Base-by-base conservation (phyloP, 163 green algal species). In the Chloromonas sp. region DNA sequence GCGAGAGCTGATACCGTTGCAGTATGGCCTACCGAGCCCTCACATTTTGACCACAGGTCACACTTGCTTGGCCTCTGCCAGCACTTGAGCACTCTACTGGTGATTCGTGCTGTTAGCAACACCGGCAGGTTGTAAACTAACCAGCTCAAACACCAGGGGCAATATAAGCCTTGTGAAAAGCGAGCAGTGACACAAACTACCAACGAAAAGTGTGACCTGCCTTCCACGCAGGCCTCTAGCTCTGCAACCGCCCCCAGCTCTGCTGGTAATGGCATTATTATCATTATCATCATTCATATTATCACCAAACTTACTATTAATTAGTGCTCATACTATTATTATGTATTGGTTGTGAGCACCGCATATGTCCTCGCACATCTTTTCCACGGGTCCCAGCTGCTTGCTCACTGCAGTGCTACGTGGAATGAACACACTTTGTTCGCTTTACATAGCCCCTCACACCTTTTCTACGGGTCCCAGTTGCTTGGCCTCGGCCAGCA, bases 381-480 rank as follows among this genome's bases (percentile, higher is more conserved):
- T 74, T 74, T 74, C 5, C 66, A 74, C 5, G 66, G 66, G 36
- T 36, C 36, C 36, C 36, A 36, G 36, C 36, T 36, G 36, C 36
- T 36, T 36, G 36, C 36, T 36, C 36, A 36, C 36, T 36, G 36
- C 36, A 36, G 36, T 36, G 36, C 36, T 36, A 36, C 36, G 36
- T 36, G 36, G 36, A 36, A 36, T 36, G 36, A 36, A 36, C 36
- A 36, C 36, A 36, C 36, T 36, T 36, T 74, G 66, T 5, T 74
- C 5, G 66, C 66, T 11, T 74, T 11, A 74, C 5, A 5, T 11
- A 74, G 66, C 62, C 79, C 1, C 81, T 1, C 81, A 83, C 58
- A 92, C 90, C 91, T 93, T 93, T 60, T 94, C 89, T 81, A 94
- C 86, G 60, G 81, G 77, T 5, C 93, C 87, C 77, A 88, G 60